phyloP scores from a whole-genome alignment of 306 rosid genomes.

The Quillaja saponaria region DNA sequence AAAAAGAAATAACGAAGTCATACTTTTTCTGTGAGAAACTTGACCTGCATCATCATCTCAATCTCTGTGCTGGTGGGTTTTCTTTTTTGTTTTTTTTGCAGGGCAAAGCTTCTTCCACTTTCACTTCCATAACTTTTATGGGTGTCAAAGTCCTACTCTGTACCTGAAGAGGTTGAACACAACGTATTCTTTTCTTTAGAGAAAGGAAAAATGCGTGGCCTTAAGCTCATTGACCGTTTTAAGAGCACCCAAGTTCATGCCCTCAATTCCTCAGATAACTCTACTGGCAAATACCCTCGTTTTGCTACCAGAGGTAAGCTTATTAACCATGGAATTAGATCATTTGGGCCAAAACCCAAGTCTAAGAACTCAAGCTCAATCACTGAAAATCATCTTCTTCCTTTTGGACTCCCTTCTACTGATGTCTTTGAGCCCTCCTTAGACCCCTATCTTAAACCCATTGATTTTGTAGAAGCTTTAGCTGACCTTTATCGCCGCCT shows the following conservation, averaged over 20 bases:
- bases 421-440: slow-evolving; percentile 64
- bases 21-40: no score
- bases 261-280: slow-evolving; percentile 54
- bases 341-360: slow-evolving; percentile 59
- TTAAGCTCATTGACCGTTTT: slow-evolving; percentile 64
- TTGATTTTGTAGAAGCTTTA: slow-evolving; percentile 52
- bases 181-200: no score
- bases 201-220: slow-evolving; percentile 58
- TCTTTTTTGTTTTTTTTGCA: no score
- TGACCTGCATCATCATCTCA: no score
- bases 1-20: no score
- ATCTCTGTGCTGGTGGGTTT: no score
- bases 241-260: slow-evolving; percentile 77
- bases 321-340: slow-evolving; percentile 38
- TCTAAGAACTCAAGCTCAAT: slow-evolving; percentile 42
- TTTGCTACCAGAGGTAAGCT: slow-evolving; percentile 41
- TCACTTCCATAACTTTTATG: no score
- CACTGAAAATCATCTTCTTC: slow-evolving; percentile 44
- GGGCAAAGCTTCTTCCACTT: no score
- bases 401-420: slow-evolving; percentile 55
- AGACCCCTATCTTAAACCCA: slow-evolving; percentile 62
- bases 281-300: slow-evolving; percentile 21
- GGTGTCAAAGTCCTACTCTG: no score
- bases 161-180: no score
- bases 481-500: slow-evolving; percentile 55